Conservation (phyloP, 1,284 basidiomycete species). For the Rugosomyces carneus region DNA sequence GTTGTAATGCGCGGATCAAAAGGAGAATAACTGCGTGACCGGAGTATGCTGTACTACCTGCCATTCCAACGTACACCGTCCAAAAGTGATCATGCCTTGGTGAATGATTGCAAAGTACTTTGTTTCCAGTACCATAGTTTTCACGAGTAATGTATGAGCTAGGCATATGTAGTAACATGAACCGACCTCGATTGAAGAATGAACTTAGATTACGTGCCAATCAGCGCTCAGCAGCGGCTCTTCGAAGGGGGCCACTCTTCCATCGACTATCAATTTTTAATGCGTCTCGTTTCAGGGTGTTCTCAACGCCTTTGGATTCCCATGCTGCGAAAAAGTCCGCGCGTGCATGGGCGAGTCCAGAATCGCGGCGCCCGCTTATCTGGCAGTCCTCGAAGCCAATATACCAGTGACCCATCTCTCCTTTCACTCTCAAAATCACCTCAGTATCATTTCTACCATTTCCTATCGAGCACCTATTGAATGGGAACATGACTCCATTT, state of each 20-base stretch:
- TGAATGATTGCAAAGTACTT: no score
- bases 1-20: background rate
- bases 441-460: slow-evolving; percentile 31
- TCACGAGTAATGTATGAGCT: no score
- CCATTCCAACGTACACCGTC: no score
- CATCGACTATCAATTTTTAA: slow-evolving; percentile 19
- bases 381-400: slow-evolving; percentile 29
- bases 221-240: slow-evolving; percentile 3
- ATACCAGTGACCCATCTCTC: slow-evolving; percentile 35
- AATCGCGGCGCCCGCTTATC: slow-evolving; percentile 26
- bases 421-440: slow-evolving; percentile 31
- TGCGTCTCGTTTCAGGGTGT: slow-evolving; percentile 5
- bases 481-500: slow-evolving; percentile 30
- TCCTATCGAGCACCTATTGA: slow-evolving; percentile 26
- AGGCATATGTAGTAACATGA: no score
- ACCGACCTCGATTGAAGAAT: background rate
- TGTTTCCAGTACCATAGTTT: no score
- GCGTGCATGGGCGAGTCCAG: slow-evolving; percentile 14
- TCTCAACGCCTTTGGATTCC: slow-evolving; percentile 19
- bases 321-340: slow-evolving; percentile 21
- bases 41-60: no score
- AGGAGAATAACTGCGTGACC: background rate
- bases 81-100: no score
- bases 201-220: background rate
- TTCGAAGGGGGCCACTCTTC: slow-evolving; percentile 24